Evolutionary conservation across 768 basidiomycete genomes (phyloP), one percentile per base, ranked within the genome.

Genomic region (Piloderma croceum): DNA sequence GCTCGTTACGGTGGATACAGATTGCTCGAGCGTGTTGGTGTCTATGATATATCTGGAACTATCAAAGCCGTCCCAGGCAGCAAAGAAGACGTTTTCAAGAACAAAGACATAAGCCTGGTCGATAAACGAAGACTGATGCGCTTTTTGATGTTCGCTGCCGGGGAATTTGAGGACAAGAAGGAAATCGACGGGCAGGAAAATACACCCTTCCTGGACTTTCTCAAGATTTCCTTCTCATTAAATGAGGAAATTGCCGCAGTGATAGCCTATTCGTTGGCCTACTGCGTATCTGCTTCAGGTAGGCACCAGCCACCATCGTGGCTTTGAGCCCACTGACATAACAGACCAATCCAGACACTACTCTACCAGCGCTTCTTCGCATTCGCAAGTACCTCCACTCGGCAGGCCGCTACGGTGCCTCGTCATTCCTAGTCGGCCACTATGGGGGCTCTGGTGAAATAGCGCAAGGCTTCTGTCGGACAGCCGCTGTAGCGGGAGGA

Each of bases 401-500:
- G 0, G 63, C 79, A 13, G 92, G 93, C 3, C 73, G 89, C 22
- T 97, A 96, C 53, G 93, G 93, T 59, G 73, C 61, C n/a, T 80
- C 80, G 0, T 80, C 92, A 2, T 97, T 91, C 64, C 75, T 98
- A 12, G 71, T 98, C n/a, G 90, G 90, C 0, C 90, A 96, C 50
- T 97, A 96, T 57, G 94, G 94, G 13, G 89, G 91, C 15, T 71
- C 83, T 0, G 94, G 94, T 4, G 94, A 97, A 54, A 79, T 97
- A 9, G 76, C 86, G 0, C 94, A 97, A 61, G 93, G 92, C 2
- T 98, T 87, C 52, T 83, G 79, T 55, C 88, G 92, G 12, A 77
- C 85, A 17, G 72, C 90, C 11, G 94, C 94, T 3, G 93, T 98
- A 23, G 69, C 68, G 35, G 83, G 86, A 13, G 76, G 68, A 0